phyloP scores from a whole-genome alignment of 139 green algal genomes.

The Coccomyxa sp. region DNA sequence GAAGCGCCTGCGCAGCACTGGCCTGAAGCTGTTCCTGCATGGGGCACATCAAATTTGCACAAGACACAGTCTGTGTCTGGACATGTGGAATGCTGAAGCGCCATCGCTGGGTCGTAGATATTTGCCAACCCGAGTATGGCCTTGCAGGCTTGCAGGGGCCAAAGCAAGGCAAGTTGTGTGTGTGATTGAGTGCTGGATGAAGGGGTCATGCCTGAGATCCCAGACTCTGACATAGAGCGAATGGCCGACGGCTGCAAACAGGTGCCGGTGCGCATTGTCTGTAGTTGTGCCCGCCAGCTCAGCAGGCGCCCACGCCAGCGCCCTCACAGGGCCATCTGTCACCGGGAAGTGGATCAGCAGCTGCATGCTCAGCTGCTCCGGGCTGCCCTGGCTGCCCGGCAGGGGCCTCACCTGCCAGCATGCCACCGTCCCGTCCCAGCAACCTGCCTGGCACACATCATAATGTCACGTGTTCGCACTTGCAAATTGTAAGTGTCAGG shows the following conservation, averaged over 20 bases:
- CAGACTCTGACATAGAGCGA: neutral
- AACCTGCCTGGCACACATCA: neutral
- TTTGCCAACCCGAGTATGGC: neutral
- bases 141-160: neutral
- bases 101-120: neutral
- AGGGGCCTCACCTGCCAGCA: neutral
- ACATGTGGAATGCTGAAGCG: neutral
- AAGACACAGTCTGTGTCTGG: neutral
- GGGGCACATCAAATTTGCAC: neutral
- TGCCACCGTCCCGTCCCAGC: conserved; percentile 6
- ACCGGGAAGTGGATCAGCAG: conserved; percentile 6
- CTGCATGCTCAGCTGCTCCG: neutral
- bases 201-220: neutral
- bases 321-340: neutral
- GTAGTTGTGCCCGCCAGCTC: neutral
- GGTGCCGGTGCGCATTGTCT: neutral
- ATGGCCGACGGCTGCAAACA: conserved; percentile 5
- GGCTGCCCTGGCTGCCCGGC: neutral
- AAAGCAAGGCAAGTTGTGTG: neutral
- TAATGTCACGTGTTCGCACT: neutral
- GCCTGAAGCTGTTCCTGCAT: neutral
- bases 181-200: neutral
- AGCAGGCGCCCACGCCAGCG: neutral
- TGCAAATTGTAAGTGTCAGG: neutral
- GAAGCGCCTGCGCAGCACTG: neutral